Evolutionary conservation across 2,329 filamentous ascomycete genomes (phyloP).

Genomic region (Scytalidium sp.): DNA sequence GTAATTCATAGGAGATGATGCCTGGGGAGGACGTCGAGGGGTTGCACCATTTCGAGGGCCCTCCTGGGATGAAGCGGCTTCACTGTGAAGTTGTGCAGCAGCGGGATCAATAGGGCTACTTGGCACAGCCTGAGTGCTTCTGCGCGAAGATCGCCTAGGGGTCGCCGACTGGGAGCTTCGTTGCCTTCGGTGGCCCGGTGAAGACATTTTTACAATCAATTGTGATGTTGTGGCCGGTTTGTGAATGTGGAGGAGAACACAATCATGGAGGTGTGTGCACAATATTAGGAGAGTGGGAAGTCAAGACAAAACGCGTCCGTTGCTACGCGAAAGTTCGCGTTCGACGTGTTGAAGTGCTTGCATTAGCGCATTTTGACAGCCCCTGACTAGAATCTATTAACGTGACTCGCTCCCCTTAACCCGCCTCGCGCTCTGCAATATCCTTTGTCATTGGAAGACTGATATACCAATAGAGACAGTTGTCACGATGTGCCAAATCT

Average conservation of each 20-base stretch:
- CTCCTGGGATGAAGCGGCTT: slow-evolving; percentile 28
- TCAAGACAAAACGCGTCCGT: background rate
- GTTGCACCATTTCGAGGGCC: slow-evolving; percentile 31
- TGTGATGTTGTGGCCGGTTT: slow-evolving; percentile 4
- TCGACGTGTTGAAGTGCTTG: background rate
- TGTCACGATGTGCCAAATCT: no score
- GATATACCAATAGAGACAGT: no score
- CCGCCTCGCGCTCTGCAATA: no score
- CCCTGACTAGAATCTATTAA: no score
- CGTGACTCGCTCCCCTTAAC: no score
- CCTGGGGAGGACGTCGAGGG: slow-evolving; percentile 54
- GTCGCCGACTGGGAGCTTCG: slow-evolving; percentile 54
- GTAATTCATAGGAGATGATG: slow-evolving; percentile 83
- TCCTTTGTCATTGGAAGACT: no score
- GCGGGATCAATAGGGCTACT: slow-evolving; percentile 41
- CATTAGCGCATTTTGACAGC: background rate
- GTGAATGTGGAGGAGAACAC: background rate
- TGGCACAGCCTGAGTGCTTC: slow-evolving; percentile 52
- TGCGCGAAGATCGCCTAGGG: slow-evolving; percentile 54
- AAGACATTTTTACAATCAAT: slow-evolving; percentile 52
- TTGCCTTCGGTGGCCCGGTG: slow-evolving; percentile 54
- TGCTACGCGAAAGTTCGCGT: background rate
- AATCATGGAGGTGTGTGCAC: background rate
- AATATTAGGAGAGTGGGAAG: background rate
- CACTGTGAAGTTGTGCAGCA: slow-evolving; percentile 29